Evolutionary conservation across 164 flowering plant genomes (phyloP).

Genomic region (Paratinospora sagittata): DNA sequence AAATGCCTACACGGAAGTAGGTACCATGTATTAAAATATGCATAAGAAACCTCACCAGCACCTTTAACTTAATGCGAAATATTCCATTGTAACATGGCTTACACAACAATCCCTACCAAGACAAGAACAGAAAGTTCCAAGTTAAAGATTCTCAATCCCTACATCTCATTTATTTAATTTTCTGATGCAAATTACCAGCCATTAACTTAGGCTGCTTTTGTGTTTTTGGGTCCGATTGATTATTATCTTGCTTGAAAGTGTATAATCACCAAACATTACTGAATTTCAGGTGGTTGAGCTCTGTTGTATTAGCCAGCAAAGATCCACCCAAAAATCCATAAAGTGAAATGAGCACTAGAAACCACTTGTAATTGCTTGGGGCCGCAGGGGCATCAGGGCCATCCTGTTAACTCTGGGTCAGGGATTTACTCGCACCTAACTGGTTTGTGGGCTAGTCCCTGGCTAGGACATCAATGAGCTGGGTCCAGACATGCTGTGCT

Average conservation of each 20-base stretch:
- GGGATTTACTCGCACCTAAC: background rate
- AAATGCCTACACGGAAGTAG: too few relatives aligned
- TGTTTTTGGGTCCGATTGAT: background rate
- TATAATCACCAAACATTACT: background rate
- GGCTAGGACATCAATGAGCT: background rate
- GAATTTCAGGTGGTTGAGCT: background rate
- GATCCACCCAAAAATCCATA: background rate
- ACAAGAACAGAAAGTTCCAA: too few relatives aligned
- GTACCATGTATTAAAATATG: too few relatives aligned
- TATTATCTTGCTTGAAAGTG: background rate
- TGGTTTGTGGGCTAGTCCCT: too few relatives aligned
- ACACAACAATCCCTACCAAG: too few relatives aligned
- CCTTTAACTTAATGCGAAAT: too few relatives aligned
- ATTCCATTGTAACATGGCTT: too few relatives aligned
- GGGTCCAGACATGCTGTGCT: constrained; percentile 1
- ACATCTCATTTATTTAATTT: too few relatives aligned
- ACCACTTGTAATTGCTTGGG: background rate
- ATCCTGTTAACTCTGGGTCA: background rate
- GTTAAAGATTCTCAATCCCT: too few relatives aligned
- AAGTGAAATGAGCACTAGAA: background rate
- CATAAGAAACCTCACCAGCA: too few relatives aligned
- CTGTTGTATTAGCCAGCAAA: background rate
- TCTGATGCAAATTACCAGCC: too few relatives aligned
- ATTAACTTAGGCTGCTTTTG: too few relatives aligned
- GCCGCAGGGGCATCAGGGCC: background rate